Evolutionary conservation across 768 basidiomycete species (phyloP).

Genomic region (Tricholomella constricta): DNA sequence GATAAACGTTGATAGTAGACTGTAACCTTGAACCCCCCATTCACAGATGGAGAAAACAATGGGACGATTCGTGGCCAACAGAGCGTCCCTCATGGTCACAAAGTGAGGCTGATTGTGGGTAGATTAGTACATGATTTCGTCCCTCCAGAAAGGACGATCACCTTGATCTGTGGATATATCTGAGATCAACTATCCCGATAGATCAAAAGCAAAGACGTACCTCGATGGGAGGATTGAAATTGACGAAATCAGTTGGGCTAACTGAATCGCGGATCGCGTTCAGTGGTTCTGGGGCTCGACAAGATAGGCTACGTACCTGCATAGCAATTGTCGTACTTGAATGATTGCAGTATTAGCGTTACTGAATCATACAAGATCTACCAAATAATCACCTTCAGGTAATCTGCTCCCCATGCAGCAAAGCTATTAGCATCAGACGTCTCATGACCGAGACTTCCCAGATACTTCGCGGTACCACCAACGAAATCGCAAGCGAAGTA

Average conservation of each 20-base stretch:
- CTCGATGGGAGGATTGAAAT: conserved; percentile 44
- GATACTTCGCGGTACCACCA: conserved; percentile 44
- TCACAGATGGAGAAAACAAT: conserved; percentile 55
- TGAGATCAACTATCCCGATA: not conserved
- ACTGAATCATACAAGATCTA: not conserved
- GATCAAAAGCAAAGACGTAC: conserved; percentile 23
- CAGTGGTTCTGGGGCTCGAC: not conserved
- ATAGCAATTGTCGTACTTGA: conserved; percentile 53
- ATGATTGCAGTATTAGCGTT: not conserved
- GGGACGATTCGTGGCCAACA: conserved; percentile 44
- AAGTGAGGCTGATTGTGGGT: conserved; percentile 38
- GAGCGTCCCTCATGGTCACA: conserved; percentile 46
- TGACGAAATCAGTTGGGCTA: conserved; percentile 47
- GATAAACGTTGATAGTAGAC: not conserved
- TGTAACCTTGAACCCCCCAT: conserved; percentile 45
- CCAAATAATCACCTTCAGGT: conserved; percentile 34
- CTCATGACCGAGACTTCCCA: conserved; percentile 50
- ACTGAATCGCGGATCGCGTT: not conserved
- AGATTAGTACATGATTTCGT: not conserved
- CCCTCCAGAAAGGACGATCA: conserved; percentile 12
- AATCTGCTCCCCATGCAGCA: conserved; percentile 51
- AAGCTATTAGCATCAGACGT: conserved; percentile 47
- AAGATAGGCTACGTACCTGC: conserved; percentile 32
- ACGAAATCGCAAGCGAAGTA: conserved; percentile 47
- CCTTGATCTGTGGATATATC: conserved; percentile 33